Percentiles rank a stretch among this genome's conserved stretches.
Evolutionary conservation across 176 grass and related monocot genomes (phyloP).

Genomic region (Carex cristatella): DNA sequence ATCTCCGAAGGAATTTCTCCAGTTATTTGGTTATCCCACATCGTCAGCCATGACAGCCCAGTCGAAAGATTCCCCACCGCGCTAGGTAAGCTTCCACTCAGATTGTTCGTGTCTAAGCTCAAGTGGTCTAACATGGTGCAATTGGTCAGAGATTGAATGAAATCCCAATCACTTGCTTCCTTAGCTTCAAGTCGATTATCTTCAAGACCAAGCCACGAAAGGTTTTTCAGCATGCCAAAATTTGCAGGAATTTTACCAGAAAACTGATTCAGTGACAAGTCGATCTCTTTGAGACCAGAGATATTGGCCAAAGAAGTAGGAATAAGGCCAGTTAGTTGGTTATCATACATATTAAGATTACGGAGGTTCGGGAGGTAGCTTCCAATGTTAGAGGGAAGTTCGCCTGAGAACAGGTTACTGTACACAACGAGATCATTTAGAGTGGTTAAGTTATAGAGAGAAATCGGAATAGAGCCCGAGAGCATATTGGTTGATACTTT

Average conservation of each 20-base stretch:
- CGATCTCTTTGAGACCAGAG: slow-evolving; percentile 43
- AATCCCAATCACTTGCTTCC: slow-evolving; percentile 25
- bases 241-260: slow-evolving; percentile 71
- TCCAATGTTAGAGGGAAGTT: slow-evolving; percentile 56
- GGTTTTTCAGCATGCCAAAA: slow-evolving; percentile 70
- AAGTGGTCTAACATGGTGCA: slow-evolving; percentile 22
- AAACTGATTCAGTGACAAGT: slow-evolving; percentile 63
- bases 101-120: neutral
- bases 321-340: slow-evolving; percentile 51
- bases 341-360: slow-evolving; percentile 53
- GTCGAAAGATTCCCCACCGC: slow-evolving; percentile 26
- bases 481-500: slow-evolving; percentile 75
- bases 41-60: slow-evolving; percentile 10
- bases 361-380: slow-evolving; percentile 47
- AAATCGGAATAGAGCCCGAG: slow-evolving; percentile 40
- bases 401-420: slow-evolving; percentile 59
- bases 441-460: slow-evolving; percentile 55
- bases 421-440: slow-evolving; percentile 47
- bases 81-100: slow-evolving; percentile 16
- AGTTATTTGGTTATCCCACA: slow-evolving; percentile 23
- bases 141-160: slow-evolving; percentile 21
- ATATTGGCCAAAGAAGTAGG: slow-evolving; percentile 47
- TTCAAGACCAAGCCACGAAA: slow-evolving; percentile 42
- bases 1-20: slow-evolving; percentile 30
- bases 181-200: slow-evolving; percentile 23